phyloP scores from a whole-genome alignment of 768 basidiomycete species.

The Tulasnella sp. region DNA sequence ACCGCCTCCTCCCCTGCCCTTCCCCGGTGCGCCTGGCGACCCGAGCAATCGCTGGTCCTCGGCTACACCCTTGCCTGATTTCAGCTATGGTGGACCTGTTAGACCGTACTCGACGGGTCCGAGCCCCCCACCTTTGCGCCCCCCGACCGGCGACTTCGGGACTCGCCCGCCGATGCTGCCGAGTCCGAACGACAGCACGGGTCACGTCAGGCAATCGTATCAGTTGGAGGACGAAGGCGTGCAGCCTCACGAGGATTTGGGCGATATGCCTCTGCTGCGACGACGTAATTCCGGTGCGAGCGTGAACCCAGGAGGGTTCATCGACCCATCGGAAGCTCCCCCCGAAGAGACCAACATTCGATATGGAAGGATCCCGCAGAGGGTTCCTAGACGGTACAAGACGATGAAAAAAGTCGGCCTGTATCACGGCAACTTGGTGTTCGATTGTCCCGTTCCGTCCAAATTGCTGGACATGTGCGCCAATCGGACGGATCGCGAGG shows the following conservation, averaged over 20 bases:
- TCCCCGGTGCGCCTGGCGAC: constrained; percentile 9
- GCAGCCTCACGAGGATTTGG: constrained; percentile 5
- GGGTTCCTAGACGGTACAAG: constrained; percentile 85
- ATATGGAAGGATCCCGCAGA: constrained; percentile 87
- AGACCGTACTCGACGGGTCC: neutral
- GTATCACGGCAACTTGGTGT: constrained; percentile 89
- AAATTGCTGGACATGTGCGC: constrained; percentile 84
- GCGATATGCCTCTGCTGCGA: constrained; percentile 29
- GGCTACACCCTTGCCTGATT: too few species aligned
- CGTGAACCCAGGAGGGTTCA: constrained; percentile 20
- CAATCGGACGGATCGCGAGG: constrained; percentile 76
- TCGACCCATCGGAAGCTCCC: neutral
- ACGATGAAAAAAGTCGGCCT: constrained; percentile 92
- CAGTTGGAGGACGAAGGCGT: constrained; percentile 22
- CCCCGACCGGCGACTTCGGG: neutral
- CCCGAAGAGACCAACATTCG: constrained; percentile 43
- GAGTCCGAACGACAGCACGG: constrained; percentile 8
- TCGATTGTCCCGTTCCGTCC: constrained; percentile 86
- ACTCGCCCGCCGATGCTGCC: neutral
- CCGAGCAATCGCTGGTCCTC: too few species aligned
- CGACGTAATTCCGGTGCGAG: neutral
- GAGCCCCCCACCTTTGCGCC: neutral
- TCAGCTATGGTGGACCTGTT: neutral
- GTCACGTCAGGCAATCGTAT: constrained; percentile 3
- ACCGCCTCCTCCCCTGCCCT: constrained; percentile 1